Base-by-base conservation (phyloP, 352 stramenopile species). In the Globisporangium nunn region DNA sequence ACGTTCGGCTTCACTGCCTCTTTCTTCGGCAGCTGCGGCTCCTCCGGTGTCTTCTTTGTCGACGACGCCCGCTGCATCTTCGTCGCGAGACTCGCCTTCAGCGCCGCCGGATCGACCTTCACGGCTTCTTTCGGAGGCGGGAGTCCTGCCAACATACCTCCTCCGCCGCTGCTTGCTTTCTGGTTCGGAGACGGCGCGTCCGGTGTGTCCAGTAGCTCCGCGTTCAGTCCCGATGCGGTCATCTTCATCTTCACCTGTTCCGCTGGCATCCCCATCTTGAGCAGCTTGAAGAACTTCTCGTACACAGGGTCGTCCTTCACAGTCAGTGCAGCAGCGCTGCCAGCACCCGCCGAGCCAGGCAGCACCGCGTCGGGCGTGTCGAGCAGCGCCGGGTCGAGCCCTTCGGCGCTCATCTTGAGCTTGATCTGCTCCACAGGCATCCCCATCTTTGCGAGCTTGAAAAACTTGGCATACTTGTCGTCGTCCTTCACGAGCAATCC, bases 261-360 rank as follows among this genome's bases (percentile, higher is more conserved):
- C 1, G 78, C 52, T 5, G 85, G 85, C 78, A 96, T 91, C 2
- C 85, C 86, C 81, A 96, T 93, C 52, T 90, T 91, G 18, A 90
- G 31, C 69, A 98, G 88, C 67, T 98, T 98, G 63, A 98, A 98
- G 63, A 98, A 98, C 61, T 98, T 98, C 30, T 82, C 72, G 60
- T 96, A 98, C 5, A 68, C 77, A 23, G 91, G 91, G 56, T 98
- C 90, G 53, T 98, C 90, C 53, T 96, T 96, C 33, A 98, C 70
- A 7, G 83, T 91, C 57, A 97, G 76, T 6, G 58, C 52, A 44
- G 54, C 41, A 33, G 46, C 29, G 12, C 48, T 52, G 41, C 49
- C 35, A 15, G 58, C 45, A n/a, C 50, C 11, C 2, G 44, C 31
- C n/a, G 62, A 62, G 10, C 77, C 81, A 37, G 84, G 75, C 56